phyloP scores from a whole-genome alignment of 768 basidiomycete genomes.

The Dendrothele bispora region DNA sequence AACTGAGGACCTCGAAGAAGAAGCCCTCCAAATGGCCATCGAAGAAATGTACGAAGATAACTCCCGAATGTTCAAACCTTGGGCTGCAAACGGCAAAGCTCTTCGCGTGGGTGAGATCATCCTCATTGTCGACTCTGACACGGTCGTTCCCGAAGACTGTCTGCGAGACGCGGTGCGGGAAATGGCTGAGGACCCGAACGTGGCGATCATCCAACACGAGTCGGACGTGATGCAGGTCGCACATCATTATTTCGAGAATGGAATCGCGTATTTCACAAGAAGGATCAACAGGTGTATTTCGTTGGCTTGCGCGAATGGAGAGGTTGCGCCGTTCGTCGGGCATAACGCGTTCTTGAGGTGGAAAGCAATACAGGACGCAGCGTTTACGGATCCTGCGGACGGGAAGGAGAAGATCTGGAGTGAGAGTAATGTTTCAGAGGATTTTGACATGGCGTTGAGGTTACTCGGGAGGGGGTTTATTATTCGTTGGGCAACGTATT shows the following conservation, averaged over 20 bases:
- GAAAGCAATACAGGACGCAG: constrained; percentile 83
- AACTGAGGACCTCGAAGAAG: constrained; percentile 56
- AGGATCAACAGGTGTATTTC: constrained; percentile 76
- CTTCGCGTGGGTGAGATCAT: constrained; percentile 76
- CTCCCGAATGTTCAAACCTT: constrained; percentile 48
- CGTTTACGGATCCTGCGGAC: constrained; percentile 66
- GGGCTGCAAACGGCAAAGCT: constrained; percentile 73
- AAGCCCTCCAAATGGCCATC: constrained; percentile 68
- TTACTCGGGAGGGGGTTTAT: constrained; percentile 64
- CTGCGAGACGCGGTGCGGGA: constrained; percentile 85
- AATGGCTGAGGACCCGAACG: constrained; percentile 68
- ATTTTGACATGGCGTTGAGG: constrained; percentile 74
- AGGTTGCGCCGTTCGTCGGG: constrained; percentile 81
- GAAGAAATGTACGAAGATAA: constrained; percentile 71
- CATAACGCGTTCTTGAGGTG: constrained; percentile 89
- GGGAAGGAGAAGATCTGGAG: constrained; percentile 73
- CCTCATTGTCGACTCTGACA: constrained; percentile 78
- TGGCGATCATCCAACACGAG: constrained; percentile 87
- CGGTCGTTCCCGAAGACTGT: constrained; percentile 80
- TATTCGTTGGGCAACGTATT: constrained; percentile 84
- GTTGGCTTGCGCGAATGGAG: constrained; percentile 78
- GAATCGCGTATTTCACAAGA: constrained; percentile 80
- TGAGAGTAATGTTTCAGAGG: constrained; percentile 37
- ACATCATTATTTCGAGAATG: constrained; percentile 88
- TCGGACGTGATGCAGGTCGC: constrained; percentile 86